Evolutionary conservation across 23 red algal genomes (phyloP), one percentile per base, ranked within the genome.

Genomic region (Gracilaria caudata): DNA sequence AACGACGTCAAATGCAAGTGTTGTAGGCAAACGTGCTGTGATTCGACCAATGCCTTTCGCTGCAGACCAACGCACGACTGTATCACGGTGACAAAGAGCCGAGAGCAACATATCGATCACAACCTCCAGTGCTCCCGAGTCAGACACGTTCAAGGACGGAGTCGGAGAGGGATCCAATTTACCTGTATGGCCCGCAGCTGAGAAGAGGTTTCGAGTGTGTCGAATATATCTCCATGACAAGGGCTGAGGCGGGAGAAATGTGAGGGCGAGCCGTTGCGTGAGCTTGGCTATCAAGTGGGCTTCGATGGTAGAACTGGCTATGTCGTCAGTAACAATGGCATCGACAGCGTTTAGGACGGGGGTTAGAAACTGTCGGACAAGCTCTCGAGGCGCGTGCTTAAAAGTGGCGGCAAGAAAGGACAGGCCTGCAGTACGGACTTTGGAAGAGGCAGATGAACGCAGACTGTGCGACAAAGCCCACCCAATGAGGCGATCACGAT

Each of bases 61-160:
- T 23, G 89, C 88, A 17, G 97, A 93, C 90, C 92, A 99, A 13
- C 97, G 78, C 7, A 91, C 90, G 21, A 94, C 76, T 21, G 97
- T 99, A 70, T 99, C 90, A 17, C 51, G 78, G 59, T 95, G 82
- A 12, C 55, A 59, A 29, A 95, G 76, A 25, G 51, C 60, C 17
- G 38, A 65, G 3, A 99, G 75, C 20, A 99, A 54, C 36, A 80
- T 25, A 21, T 98, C 63, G 74, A 94, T 74, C 21, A 91, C 72
- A 29, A 70, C 25, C 26, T 80, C 77, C 53, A 98, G n/a, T 13
- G 78, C 36, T 45, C 86, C 44, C 16, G 61, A 66, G 11, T 70
- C 82, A 53, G 78, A 24, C 35, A 45, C 64, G 7, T 41, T 64
- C 36, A 94, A 57, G 1, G 79, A 37, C 23, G 49, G 58, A 35